Conservation (phyloP, 208 protist genomes). For the Tritrichomonas musculus region DNA sequence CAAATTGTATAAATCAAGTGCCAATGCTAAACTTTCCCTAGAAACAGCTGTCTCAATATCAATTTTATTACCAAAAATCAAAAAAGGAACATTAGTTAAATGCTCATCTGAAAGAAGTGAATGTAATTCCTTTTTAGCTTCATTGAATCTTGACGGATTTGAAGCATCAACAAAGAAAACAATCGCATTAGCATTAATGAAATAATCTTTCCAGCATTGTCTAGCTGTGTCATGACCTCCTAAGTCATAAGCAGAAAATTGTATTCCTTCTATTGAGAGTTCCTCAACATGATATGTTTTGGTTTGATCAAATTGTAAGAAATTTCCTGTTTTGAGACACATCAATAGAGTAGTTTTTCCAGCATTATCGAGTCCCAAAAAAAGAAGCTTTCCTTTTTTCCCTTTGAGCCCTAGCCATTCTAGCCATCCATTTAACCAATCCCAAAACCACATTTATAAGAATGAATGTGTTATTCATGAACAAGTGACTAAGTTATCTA, state of each 20-base stretch:
- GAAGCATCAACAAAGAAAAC: slow-evolving; percentile 96
- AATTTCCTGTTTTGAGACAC: neutral
- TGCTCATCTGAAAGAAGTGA: slow-evolving; percentile 57
- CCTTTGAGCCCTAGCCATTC: slow-evolving; percentile 58
- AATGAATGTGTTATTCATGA: too few relatives aligned
- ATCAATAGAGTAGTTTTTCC: slow-evolving; percentile 95
- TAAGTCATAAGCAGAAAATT: slow-evolving; percentile 96
- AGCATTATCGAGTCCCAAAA: slow-evolving; percentile 99
- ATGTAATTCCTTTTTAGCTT: slow-evolving; percentile 86
- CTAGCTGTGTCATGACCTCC: slow-evolving; percentile 79
- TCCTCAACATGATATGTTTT: slow-evolving; percentile 70
- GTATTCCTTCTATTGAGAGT: slow-evolving; percentile 90
- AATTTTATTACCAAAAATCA: slow-evolving; percentile 99
- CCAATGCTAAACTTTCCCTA: slow-evolving; percentile 76
- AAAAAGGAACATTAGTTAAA: slow-evolving; percentile 85
- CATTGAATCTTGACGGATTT: slow-evolving; percentile 82
- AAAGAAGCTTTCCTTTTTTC: slow-evolving; percentile 86
- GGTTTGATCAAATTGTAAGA: slow-evolving; percentile 4
- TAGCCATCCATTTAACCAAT: slow-evolving; percentile 37
- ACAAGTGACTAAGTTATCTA: too few relatives aligned
- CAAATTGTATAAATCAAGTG: slow-evolving; percentile 70
- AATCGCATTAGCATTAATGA: slow-evolving; percentile 87
- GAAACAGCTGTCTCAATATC: slow-evolving; percentile 78
- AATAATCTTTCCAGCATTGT: slow-evolving; percentile 79
- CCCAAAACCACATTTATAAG: too few relatives aligned